These are phyloP conservation scores for Neurospora cerealis DNA, from an alignment of 495 filamentous ascomycete genomes.

Conservation along the genomic window DNA sequence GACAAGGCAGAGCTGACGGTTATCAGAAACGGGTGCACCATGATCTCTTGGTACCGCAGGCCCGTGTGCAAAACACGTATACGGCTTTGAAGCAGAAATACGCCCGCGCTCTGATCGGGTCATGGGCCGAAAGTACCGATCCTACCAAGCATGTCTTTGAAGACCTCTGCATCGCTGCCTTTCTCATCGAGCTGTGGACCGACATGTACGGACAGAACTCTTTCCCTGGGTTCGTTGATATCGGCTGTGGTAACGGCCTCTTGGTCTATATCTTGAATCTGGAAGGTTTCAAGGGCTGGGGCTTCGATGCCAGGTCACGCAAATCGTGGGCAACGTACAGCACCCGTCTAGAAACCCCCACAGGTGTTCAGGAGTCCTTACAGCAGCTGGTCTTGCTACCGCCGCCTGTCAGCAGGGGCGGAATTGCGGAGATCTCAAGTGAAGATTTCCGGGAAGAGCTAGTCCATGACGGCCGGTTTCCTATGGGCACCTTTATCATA, in stretches of 20 bases:
- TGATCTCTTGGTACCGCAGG: conserved; percentile 65
- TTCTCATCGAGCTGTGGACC: conserved; percentile 85
- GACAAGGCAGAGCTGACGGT: conserved; percentile 48
- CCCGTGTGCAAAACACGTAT: conserved; percentile 70
- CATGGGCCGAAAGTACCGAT: conserved; percentile 81
- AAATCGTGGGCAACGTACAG: conserved; percentile 74
- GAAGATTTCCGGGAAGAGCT: conserved; percentile 21
- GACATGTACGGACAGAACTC: conserved; percentile 57
- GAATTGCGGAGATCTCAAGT: conserved; percentile 5
- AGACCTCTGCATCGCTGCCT: conserved; percentile 84
- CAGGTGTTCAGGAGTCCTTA: conserved; percentile 34
- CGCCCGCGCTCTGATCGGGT: conserved; percentile 50
- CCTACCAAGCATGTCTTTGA: conserved; percentile 91
- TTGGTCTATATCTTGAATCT: conserved; percentile 74
- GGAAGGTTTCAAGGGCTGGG: conserved; percentile 81
- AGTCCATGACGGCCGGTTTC: conserved; percentile 64
- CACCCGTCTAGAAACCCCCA: conserved; percentile 23
- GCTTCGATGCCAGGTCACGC: conserved; percentile 75
- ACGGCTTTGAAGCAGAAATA: conserved; percentile 68
- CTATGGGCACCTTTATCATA: conserved; percentile 75
- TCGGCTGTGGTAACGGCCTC: conserved; percentile 91
- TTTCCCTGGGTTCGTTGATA: conserved; percentile 90
- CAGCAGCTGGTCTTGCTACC: conserved; percentile 71
- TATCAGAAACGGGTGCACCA: conserved; percentile 68
- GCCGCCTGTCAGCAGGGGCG: conserved; percentile 25